Evolutionary conservation across 192 early-diverging fungal genomes (phyloP).

Genomic region (Rhizophagus clarus): DNA sequence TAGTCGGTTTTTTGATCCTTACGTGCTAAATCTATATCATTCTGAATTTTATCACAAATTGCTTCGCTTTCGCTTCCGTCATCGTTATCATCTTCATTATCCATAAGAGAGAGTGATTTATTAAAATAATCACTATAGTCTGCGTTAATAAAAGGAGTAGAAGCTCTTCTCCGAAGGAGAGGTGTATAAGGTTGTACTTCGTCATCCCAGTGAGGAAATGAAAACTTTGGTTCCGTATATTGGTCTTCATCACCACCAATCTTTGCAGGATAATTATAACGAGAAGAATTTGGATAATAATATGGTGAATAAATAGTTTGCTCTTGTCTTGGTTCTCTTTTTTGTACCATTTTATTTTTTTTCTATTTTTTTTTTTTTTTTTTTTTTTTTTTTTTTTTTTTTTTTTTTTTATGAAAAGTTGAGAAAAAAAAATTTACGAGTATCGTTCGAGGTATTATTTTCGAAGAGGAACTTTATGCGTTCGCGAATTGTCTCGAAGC

Average conservation of each 20-base stretch:
- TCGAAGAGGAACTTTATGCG: no score
- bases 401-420: background rate
- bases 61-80: background rate
- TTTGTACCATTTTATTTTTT: background rate
- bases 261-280: slow-evolving; percentile 23
- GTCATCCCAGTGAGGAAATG: slow-evolving; percentile 28
- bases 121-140: background rate
- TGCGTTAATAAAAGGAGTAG: background rate
- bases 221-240: slow-evolving; percentile 16
- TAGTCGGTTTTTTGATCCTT: slow-evolving; percentile 18
- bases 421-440: no score
- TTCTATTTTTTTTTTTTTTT: background rate
- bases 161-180: slow-evolving; percentile 4
- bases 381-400: background rate
- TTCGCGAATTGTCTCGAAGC: no score
- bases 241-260: slow-evolving; percentile 24
- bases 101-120: background rate
- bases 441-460: no score
- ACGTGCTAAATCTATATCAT: slow-evolving; percentile 11
- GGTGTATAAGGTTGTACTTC: slow-evolving; percentile 2
- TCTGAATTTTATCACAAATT: slow-evolving; percentile 15
- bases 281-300: slow-evolving; percentile 27
- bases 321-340: slow-evolving; percentile 8
- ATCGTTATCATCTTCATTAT: background rate
- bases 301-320: slow-evolving; percentile 19